Conservation (phyloP, 2,329 filamentous ascomycete species). For the Fusarium staphyleae region DNA sequence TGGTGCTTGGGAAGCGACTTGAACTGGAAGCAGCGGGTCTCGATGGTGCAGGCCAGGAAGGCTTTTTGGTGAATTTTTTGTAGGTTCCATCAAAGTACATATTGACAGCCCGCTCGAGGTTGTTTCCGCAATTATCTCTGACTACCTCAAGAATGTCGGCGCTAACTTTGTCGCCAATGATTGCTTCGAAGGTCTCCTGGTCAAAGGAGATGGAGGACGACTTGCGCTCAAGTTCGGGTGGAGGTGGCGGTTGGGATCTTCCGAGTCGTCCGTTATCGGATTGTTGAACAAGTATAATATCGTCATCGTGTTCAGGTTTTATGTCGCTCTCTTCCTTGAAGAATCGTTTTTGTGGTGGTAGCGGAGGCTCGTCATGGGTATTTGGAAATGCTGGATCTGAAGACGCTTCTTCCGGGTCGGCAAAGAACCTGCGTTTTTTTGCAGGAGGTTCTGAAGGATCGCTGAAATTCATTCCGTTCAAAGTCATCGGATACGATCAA, state of each 20-base stretch:
- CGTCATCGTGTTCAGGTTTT: slow-evolving; percentile 30
- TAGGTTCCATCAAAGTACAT: slow-evolving; percentile 76
- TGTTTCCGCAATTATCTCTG: slow-evolving; percentile 60
- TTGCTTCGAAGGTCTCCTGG: slow-evolving; percentile 62
- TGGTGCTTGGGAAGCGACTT: slow-evolving; percentile 14
- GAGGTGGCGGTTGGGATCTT: slow-evolving; percentile 12
- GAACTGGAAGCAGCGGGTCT: slow-evolving; percentile 7
- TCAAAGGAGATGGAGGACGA: slow-evolving; percentile 57
- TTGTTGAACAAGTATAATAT: slow-evolving; percentile 16
- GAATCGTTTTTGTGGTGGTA: slow-evolving; percentile 36
- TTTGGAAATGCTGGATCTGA: slow-evolving; percentile 38
- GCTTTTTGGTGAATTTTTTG: slow-evolving; percentile 56
- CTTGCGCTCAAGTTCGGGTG: slow-evolving; percentile 30
- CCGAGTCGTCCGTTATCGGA: slow-evolving; percentile 19
- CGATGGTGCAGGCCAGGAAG: slow-evolving; percentile 14
- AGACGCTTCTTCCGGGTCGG: slow-evolving; percentile 44
- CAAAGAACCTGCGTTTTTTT: slow-evolving; percentile 54
- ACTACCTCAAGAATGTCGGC: slow-evolving; percentile 58
- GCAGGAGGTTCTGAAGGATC: slow-evolving; percentile 52
- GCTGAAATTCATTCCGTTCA: slow-evolving; percentile 48
- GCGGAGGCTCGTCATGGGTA: slow-evolving; percentile 35
- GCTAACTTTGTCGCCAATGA: slow-evolving; percentile 65
- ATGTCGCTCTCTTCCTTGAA: slow-evolving; percentile 39
- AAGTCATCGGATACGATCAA: slow-evolving; percentile 16
- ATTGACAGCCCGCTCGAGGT: slow-evolving; percentile 69